Evolutionary conservation across 768 basidiomycete species (phyloP).

Genomic region (Suillus plorans): DNA sequence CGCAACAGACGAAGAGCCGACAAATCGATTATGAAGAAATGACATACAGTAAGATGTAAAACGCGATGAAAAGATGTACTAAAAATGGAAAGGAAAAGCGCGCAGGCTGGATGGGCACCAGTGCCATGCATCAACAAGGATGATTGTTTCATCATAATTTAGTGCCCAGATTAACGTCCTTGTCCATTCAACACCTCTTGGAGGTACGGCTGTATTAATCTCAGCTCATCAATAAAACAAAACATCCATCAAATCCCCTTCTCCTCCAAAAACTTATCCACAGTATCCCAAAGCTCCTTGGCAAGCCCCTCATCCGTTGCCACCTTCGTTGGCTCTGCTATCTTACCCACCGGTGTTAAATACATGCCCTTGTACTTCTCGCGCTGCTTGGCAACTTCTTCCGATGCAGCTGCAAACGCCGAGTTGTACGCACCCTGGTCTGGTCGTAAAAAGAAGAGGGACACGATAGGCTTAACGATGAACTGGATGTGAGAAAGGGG

Average conservation of each 20-base stretch:
- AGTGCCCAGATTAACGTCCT: no score
- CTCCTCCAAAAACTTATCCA: conserved; percentile 26
- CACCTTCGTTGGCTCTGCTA: conserved; percentile 13
- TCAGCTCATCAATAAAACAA: background rate
- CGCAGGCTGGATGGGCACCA: background rate
- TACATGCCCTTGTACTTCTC: conserved; percentile 31
- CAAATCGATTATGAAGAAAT: background rate
- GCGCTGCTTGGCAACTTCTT: conserved; percentile 18
- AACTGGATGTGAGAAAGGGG: conserved; percentile 6
- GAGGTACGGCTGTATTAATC: background rate
- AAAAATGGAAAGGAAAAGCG: background rate
- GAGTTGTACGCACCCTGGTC: conserved; percentile 28
- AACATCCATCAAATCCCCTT: conserved; percentile 14
- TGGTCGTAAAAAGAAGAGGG: conserved; percentile 16
- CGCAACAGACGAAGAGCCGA: background rate
- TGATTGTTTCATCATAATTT: background rate
- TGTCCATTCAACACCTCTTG: background rate
- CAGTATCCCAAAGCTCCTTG: conserved; percentile 29
- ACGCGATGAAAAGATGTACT: background rate
- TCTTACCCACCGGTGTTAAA: conserved; percentile 23
- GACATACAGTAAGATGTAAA: background rate
- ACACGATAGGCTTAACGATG: conserved; percentile 20
- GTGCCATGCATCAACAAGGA: background rate
- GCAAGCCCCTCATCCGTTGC: conserved; percentile 24
- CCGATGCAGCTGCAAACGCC: conserved; percentile 30